phyloP scores from a whole-genome alignment of 1,139 yeast genomes.

The Protomyces inouyei region DNA sequence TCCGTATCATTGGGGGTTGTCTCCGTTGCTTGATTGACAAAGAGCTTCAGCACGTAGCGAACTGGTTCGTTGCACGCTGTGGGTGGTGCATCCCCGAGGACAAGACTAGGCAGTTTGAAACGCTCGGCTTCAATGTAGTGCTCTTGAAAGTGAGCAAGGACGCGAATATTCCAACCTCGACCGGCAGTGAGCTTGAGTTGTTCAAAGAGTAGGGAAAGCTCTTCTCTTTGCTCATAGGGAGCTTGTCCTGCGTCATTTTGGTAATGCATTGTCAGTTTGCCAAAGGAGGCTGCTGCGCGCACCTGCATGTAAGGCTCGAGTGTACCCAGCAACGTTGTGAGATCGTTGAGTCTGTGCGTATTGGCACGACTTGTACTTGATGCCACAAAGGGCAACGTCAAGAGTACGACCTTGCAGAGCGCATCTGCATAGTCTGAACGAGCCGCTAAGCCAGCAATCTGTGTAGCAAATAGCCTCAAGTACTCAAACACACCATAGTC shows the following conservation, averaged over 20 bases:
- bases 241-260: conserved; percentile 30
- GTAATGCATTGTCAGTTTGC: conserved; percentile 29
- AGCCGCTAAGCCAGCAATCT: conserved; percentile 43
- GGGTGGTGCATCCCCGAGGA: conserved; percentile 36
- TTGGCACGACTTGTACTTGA: conserved; percentile 8
- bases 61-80: conserved; percentile 30
- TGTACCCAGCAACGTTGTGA: conserved; percentile 27
- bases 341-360: conserved; percentile 6
- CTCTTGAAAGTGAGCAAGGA: not conserved
- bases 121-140: conserved; percentile 36
- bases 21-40: conserved; percentile 49
- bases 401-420: conserved; percentile 41
- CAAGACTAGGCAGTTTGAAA: conserved; percentile 44
- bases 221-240: conserved; percentile 29
- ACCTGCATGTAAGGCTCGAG: conserved; percentile 37
- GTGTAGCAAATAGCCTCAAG: conserved; percentile 46
- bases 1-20: conserved; percentile 68
- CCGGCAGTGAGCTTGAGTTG: not conserved
- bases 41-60: conserved; percentile 41
- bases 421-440: conserved; percentile 54
- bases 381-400: conserved; percentile 59
- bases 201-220: not conserved
- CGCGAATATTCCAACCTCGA: not conserved
- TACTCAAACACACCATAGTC: conserved; percentile 54
- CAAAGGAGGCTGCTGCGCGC: conserved; percentile 10